Evolutionary conservation across 2,329 filamentous ascomycete genomes (phyloP), one percentile per base, ranked within the genome.

Genomic region (Coniochaeta sp.): DNA sequence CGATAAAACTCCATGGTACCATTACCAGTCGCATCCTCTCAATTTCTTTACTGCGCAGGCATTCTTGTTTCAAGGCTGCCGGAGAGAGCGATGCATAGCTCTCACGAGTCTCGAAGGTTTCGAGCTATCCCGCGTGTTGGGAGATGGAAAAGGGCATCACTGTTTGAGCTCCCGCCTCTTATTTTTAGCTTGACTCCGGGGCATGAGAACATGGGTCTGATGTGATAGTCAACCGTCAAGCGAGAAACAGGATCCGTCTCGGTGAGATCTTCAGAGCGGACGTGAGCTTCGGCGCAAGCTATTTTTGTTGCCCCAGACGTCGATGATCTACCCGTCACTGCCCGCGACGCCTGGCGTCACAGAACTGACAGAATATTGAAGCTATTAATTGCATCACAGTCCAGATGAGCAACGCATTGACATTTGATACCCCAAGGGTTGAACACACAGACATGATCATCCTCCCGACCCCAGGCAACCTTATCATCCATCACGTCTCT

Each of bases 241-340:
- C 26, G 24, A 52, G 47, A 52, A 52, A 26, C 47, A 52, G 22
- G 24, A 22, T 17, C 10, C 12, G 47, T 52, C 16, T 52, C 22
- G 24, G 26, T 30, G 26, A 52, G 22, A 52, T 52, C 47, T 26
- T 30, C 47, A 28, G 47, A 30, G 24, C 19, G 24, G 3, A 16
- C 24, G 47, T 28, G 22, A 52, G 26, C 3, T 14, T n/a, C 12
- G 17, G 26, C 24, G 14, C 17, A 52, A 28, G 12, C 47, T 52
- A 52, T 52, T 52, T 52, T 52, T 52, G 22, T 52, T 52, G 47
- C 47, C 47, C 47, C n/a, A 30, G 47, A 52, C 47, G 47, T 52
- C 47, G 47, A 52, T 52, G 47, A 52, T 28, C 47, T 52, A 52
- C 47, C 44, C 47, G 47, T 52, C 24, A 52, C 22, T 24, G 14